Base-by-base conservation (phyloP, 352 stramenopile genomes). In the Globisporangium middletonii region DNA sequence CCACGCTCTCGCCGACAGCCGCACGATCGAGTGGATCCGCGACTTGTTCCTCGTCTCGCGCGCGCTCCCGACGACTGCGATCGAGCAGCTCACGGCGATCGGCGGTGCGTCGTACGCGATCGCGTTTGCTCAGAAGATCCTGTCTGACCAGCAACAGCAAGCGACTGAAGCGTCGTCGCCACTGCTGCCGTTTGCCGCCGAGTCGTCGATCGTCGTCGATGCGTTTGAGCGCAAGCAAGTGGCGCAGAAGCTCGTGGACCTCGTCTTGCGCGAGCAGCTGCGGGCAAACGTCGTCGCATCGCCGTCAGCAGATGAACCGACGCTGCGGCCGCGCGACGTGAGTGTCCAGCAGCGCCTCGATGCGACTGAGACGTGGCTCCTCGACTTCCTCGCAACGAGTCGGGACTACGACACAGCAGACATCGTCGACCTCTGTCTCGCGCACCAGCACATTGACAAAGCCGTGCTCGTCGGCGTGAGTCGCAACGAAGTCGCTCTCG, bases 31-130 rank as follows among this genome's bases (percentile, higher is more conserved):
- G 62, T 95, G 85, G 85, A 64, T 95, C n/a, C 71, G 79, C 18
- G 79, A 89, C 15, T 69, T 95, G 0, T 92, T 86, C 33, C 65
- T 85, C 50, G 71, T 84, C 9, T 95, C 85, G 15, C 76, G 83
- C 19, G 75, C 81, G 11, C 56, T 83, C 57, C 83, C 85, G 9
- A 87, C 79, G 33, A 83, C 71, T 46, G 76, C 74, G n/a, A 63
- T 95, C 7, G 66, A 85, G 38, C 81, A 92, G 48, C 68, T 95
- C 33, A 81, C 73, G 2, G 63, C 62, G 0, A 79, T 93, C 52
- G 74, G 70, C 16, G 81, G 75, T 8, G 57, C 73, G 0, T 60
- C 67, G n/a, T 68, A 66, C 47, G 80, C 80, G 7, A 88, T 88
- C 62, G 70, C 82, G 50, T 88, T 83, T 58, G 73, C 75, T 6